Conservation (phyloP, 2,329 filamentous ascomycete genomes). For the Botrytis cinerea region DNA sequence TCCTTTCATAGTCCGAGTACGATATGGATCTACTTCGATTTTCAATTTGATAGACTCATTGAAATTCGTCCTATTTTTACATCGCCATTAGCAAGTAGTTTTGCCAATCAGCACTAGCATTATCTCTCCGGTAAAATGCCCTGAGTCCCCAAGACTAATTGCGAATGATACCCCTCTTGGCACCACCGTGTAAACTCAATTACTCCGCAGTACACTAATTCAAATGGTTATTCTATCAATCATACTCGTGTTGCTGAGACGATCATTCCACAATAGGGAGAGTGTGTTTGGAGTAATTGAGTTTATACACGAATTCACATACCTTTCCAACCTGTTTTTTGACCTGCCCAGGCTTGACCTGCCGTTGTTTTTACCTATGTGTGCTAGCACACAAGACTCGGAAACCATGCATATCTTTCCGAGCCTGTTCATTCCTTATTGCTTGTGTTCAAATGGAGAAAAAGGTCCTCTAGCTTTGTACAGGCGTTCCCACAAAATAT, state of each 20-base stretch:
- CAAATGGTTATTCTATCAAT: background rate
- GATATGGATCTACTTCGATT: background rate
- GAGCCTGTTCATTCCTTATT: background rate
- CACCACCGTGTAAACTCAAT: background rate
- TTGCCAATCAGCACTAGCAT: constrained; percentile 6
- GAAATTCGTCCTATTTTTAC: background rate
- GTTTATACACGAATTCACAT: background rate
- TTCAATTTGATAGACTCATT: background rate
- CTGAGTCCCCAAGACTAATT: background rate
- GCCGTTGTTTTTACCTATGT: background rate
- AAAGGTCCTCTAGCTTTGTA: background rate
- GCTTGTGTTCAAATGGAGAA: background rate
- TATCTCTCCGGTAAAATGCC: background rate
- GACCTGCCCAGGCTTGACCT: background rate
- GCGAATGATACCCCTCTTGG: background rate
- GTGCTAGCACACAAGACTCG: background rate
- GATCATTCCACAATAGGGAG: background rate
- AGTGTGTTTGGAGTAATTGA: background rate
- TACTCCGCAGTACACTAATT: background rate
- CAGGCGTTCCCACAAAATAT: background rate
- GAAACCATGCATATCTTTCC: background rate
- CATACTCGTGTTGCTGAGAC: background rate
- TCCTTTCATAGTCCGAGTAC: background rate
- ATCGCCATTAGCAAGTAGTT: background rate
- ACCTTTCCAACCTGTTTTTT: background rate